These are phyloP conservation scores for Tricholoma terreum DNA, from an alignment of 768 basidiomycete species.

Conservation along the genomic window DNA sequence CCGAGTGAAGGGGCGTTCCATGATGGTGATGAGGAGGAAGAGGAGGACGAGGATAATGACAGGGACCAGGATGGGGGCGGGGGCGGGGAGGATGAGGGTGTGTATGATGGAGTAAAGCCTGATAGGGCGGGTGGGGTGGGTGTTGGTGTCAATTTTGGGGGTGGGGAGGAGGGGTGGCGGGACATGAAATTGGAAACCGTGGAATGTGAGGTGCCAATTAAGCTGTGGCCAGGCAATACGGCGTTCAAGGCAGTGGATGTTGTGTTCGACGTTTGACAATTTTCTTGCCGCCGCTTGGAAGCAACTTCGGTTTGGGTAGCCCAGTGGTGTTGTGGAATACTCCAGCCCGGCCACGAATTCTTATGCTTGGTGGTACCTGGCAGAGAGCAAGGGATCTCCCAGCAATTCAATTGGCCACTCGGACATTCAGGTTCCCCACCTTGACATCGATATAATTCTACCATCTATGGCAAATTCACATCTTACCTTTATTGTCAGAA, in stretches of 20 bases:
- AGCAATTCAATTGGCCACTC: too few relatives aligned
- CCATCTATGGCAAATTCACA: too few relatives aligned
- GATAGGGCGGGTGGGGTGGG: slow-evolving; percentile 49
- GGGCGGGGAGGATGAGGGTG: slow-evolving; percentile 23
- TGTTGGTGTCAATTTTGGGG: slow-evolving; percentile 48
- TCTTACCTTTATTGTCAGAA: too few relatives aligned
- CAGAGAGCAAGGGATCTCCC: too few relatives aligned
- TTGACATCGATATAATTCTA: too few relatives aligned
- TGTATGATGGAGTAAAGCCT: slow-evolving; percentile 49
- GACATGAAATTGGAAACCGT: slow-evolving; percentile 80
- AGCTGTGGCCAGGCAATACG: slow-evolving; percentile 87
- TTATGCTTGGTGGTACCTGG: too few relatives aligned
- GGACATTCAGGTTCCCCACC: too few relatives aligned
- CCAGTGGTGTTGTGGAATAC: too few relatives aligned
- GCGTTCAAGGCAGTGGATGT: slow-evolving; percentile 78
- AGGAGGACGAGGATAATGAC: slow-evolving; percentile 22
- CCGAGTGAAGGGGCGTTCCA: slow-evolving; percentile 48
- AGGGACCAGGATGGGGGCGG: slow-evolving; percentile 24
- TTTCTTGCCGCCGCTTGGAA: too few relatives aligned
- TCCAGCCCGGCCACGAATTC: too few relatives aligned
- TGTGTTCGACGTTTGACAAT: slow-evolving; percentile 63
- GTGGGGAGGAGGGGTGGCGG: slow-evolving; percentile 59
- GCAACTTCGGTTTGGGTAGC: too few relatives aligned
- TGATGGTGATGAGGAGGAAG: slow-evolving; percentile 53
- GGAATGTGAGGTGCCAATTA: slow-evolving; percentile 90